Base-by-base conservation (phyloP, 1,284 basidiomycete species). In the Cronartium quercuum region DNA sequence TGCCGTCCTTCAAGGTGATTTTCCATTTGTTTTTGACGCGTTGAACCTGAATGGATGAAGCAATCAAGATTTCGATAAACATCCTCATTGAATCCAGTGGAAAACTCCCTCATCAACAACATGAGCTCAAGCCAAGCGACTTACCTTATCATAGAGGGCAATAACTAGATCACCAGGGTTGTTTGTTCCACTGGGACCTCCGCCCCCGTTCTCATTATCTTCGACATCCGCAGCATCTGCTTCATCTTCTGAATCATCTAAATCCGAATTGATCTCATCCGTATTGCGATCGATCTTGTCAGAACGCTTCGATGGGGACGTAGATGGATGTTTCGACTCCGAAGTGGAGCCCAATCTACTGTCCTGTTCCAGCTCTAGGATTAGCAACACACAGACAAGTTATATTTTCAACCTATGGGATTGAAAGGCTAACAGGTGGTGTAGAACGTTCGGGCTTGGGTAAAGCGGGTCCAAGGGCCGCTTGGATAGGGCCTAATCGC, bases 11-110 rank as follows among this genome's bases (percentile, higher is more conserved):
- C 76, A 99, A 87, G n/a, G 94, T 90, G 76, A 94, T 96, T 85
- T 98, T 98, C 96, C 96, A 99, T 85, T 98, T 99, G 86, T 98
- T 98, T 84, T 98, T 98, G 38, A 98, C 94, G 24, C 96, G 87
- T 76, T 94, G 92, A 44, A 97, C 94, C 93, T 94, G 77, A 64
- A 40, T 67, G 38, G 57, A 63, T 15, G 10, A 65, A 37, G 29
- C 24, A 5, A 74, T 10, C 51, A 74, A 61, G 18, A 38, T 6
- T 18, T n/a, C 9, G 42, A 37, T 21, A 13, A 47, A 41, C 42
- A 34, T 61, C 62, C 60, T 7, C 70, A 58, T 76, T 68, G 76
- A 70, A 21, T 74, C 70, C 40, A 67, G 58, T 57, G 71, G 64
- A 57, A 57, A 70, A 24, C 18, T 60, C 34, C 40, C 67, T 69